Percentiles rank a stretch among this genome's conserved stretches.
Evolutionary conservation across 768 basidiomycete species (phyloP).

Genomic region (Kwoniella europaea): DNA sequence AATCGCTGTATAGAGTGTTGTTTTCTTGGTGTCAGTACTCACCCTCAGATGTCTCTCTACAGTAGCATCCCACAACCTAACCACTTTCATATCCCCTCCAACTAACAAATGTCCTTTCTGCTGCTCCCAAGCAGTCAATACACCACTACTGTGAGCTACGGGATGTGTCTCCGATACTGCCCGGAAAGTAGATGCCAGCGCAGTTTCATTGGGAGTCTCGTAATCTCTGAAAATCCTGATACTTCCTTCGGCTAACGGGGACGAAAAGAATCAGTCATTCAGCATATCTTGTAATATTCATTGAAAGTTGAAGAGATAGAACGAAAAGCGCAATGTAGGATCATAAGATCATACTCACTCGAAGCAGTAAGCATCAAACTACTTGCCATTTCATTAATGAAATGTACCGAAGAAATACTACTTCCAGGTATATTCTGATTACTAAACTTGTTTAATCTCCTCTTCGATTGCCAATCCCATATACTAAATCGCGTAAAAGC

Average conservation of each 20-base stretch:
- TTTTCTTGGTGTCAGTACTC: not conserved
- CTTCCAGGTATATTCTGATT: slow-evolving; percentile 85
- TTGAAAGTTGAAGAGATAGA: no score
- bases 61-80: slow-evolving; percentile 94
- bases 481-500: slow-evolving; percentile 64
- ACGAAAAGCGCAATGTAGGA: no score
- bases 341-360: slow-evolving; percentile 62
- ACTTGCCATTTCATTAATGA: slow-evolving; percentile 94
- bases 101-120: slow-evolving; percentile 80
- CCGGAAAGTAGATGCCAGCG: slow-evolving; percentile 93
- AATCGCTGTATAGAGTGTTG: no score
- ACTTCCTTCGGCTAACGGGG: slow-evolving; percentile 78
- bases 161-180: slow-evolving; percentile 79
- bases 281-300: no score
- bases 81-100: slow-evolving; percentile 85
- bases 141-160: slow-evolving; percentile 73
- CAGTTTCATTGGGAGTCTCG: slow-evolving; percentile 74
- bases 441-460: slow-evolving; percentile 78
- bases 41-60: slow-evolving; percentile 65
- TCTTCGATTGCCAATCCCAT: slow-evolving; percentile 89
- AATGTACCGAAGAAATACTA: slow-evolving; percentile 81
- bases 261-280: not conserved
- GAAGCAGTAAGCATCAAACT: slow-evolving; percentile 87
- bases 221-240: slow-evolving; percentile 92
- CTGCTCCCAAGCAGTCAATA: slow-evolving; percentile 94